A percentile compares a stretch with the other conserved stretches of the same genome.
Evolutionary conservation across 495 filamentous ascomycete genomes (phyloP).

Genomic region (Aspergillus saccharolyticus): DNA sequence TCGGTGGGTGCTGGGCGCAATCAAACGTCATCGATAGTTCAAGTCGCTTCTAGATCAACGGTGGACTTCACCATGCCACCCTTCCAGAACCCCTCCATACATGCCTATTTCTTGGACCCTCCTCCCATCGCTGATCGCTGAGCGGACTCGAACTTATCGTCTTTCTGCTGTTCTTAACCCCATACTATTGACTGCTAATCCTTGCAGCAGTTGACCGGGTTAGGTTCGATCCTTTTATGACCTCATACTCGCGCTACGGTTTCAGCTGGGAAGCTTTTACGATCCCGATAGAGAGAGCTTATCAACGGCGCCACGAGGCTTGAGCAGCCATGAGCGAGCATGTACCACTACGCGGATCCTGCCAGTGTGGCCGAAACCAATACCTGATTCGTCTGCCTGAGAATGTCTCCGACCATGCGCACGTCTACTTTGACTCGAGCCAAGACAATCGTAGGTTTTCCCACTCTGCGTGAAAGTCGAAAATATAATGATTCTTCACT

Average conservation of each 20-base stretch:
- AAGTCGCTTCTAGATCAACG: slow-evolving; percentile 4
- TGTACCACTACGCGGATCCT: slow-evolving; percentile 63
- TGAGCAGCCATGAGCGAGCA: slow-evolving; percentile 37
- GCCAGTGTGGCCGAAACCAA: slow-evolving; percentile 79
- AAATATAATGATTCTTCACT: background rate
- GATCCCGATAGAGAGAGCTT: background rate
- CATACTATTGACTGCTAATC: background rate
- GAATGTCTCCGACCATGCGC: slow-evolving; percentile 47
- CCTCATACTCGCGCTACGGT: slow-evolving; percentile 3
- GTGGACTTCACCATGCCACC: slow-evolving; percentile 1
- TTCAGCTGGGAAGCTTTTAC: background rate
- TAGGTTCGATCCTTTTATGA: background rate
- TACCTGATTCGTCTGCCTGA: slow-evolving; percentile 68
- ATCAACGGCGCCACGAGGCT: background rate
- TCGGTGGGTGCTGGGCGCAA: background rate
- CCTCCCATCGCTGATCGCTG: background rate
- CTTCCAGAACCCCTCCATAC: background rate
- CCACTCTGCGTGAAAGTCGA: too few species aligned
- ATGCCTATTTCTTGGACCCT: background rate
- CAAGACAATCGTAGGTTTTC: slow-evolving; percentile 56
- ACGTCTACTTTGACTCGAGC: slow-evolving; percentile 66
- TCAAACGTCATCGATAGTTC: slow-evolving; percentile 15
- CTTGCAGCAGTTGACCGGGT: background rate
- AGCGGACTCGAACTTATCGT: background rate
- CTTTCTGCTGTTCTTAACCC: background rate